Evolutionary conservation across 169 alveolate species (phyloP), one percentile per base, ranked within the genome.

Genomic region (Cryptosporidium sp.): DNA sequence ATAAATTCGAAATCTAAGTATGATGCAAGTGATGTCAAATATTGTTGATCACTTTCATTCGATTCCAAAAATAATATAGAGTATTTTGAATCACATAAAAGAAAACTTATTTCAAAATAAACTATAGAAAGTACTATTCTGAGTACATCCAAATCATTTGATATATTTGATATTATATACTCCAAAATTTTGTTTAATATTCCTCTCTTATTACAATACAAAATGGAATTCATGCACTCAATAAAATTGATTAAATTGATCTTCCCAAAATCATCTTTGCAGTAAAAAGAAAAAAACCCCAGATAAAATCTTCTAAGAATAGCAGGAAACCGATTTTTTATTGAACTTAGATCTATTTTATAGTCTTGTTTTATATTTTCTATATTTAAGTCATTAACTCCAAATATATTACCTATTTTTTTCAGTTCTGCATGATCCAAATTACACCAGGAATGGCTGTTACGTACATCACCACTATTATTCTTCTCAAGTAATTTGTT

Each of bases 191-290:
- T n/a, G 33, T 62, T 62, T n/a, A 59, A 41, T 39, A 80, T 65
- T 59, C 70, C 86, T 23, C 39, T 23, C 18, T 80, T 80, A n/a
- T 80, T 80, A 31, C 70, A 59, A 61, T 80, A 80, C 23, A 80
- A 37, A 16, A 80, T 9, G 10, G 65, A 62, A 29, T 80, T 29
- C 16, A 80, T 48, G 9, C 59, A 61, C 26, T 80, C 45, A 35
- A 80, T 14, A 16, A 80, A 59, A 18, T 61, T 31, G 14, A 12
- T n/a, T 61, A 80, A 33, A 18, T 69, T 61, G 5, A 62, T 29
- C 21, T 48, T 65, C 10, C 89, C 89, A 18, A 18, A 2, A 23
- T 65, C 58, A 29, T 59, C 86, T 35, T 73, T 39, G 59, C 58
- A 52, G 23, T 3, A 39, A 55, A 73, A 73, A 8, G 71, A 26